A percentile compares a stretch with the other conserved stretches of the same genome.
These are phyloP conservation scores for Epichloe scottii DNA, from an alignment of 2,329 filamentous ascomycete species.

Conservation along the genomic window DNA sequence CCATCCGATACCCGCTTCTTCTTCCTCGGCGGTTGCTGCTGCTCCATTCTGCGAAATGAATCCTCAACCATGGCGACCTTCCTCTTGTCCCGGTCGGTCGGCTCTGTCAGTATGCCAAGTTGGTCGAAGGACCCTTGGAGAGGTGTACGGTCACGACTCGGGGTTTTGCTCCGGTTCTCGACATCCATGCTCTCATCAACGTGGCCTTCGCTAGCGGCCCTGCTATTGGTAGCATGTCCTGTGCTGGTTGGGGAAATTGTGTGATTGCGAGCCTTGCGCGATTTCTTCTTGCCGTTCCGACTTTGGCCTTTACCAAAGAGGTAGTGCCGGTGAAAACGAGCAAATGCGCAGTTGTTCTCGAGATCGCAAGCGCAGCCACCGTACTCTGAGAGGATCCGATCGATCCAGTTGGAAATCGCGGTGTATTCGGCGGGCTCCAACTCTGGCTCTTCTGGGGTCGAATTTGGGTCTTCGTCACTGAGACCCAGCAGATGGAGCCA, in stretches of 20 bases:
- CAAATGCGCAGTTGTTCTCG: slow-evolving; percentile 50
- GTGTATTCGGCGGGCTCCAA: slow-evolving; percentile 49
- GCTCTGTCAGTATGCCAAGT: slow-evolving; percentile 47
- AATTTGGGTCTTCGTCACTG: slow-evolving; percentile 42
- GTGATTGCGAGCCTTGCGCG: slow-evolving; percentile 41
- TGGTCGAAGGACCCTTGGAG: slow-evolving; percentile 48
- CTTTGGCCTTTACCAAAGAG: slow-evolving; percentile 31
- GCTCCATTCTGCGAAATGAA: slow-evolving; percentile 49
- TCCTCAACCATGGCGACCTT: slow-evolving; percentile 56
- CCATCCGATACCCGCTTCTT: slow-evolving; percentile 52
- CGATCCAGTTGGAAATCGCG: slow-evolving; percentile 51
- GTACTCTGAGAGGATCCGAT: slow-evolving; percentile 61
- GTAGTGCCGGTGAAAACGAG: slow-evolving; percentile 48
- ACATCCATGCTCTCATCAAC: slow-evolving; percentile 42
- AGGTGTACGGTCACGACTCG: slow-evolving; percentile 54
- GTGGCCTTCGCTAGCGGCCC: slow-evolving; percentile 50
- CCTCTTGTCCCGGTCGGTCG: slow-evolving; percentile 53
- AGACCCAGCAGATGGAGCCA: slow-evolving; percentile 49
- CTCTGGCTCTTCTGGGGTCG: slow-evolving; percentile 36
- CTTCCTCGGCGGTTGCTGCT: slow-evolving; percentile 43
- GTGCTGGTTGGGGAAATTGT: slow-evolving; percentile 50
- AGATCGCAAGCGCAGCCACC: slow-evolving; percentile 67
- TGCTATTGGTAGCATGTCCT: slow-evolving; percentile 48
- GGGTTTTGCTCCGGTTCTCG: slow-evolving; percentile 46
- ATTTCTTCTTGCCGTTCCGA: slow-evolving; percentile 35